These are phyloP conservation scores for Picea glauca DNA, from an alignment of 75 land plant species.

Conservation along the genomic window DNA sequence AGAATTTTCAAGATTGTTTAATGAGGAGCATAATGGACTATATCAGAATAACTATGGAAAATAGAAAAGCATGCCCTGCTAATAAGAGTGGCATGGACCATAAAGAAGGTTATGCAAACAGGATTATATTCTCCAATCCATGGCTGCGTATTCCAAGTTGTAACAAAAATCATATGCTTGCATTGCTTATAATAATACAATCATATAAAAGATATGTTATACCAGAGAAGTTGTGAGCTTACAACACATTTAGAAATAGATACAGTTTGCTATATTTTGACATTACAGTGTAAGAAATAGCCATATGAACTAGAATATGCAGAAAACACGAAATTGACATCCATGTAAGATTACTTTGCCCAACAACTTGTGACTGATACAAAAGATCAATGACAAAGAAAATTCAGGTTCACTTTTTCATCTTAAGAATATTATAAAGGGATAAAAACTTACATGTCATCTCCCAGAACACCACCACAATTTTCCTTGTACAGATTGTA, in stretches of 20 bases:
- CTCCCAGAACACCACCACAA: constrained; percentile 92
- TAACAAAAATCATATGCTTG: background rate
- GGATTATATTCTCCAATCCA: background rate
- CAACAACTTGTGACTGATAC: background rate
- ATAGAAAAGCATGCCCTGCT: background rate
- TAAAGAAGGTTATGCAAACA: background rate
- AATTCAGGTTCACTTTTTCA: background rate
- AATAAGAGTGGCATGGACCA: too few relatives aligned
- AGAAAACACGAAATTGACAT: background rate
- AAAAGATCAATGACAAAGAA: background rate
- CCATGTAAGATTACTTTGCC: background rate
- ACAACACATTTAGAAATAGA: background rate
- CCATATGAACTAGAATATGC: too few relatives aligned
- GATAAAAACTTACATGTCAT: constrained; percentile 77
- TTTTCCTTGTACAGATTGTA: constrained; percentile 70
- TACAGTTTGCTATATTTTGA: background rate
- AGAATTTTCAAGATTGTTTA: background rate
- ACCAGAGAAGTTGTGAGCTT: background rate
- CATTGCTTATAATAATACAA: background rate
- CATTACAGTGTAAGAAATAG: background rate
- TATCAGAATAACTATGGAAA: background rate
- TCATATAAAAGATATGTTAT: background rate
- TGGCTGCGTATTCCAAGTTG: background rate
- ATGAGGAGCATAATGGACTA: background rate
- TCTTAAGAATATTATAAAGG: background rate